A percentile compares a stretch with the other conserved stretches of the same genome.
These are phyloP conservation scores for Rubia balearica DNA, from an alignment of 305 asterid genomes.

Conservation along the genomic window DNA sequence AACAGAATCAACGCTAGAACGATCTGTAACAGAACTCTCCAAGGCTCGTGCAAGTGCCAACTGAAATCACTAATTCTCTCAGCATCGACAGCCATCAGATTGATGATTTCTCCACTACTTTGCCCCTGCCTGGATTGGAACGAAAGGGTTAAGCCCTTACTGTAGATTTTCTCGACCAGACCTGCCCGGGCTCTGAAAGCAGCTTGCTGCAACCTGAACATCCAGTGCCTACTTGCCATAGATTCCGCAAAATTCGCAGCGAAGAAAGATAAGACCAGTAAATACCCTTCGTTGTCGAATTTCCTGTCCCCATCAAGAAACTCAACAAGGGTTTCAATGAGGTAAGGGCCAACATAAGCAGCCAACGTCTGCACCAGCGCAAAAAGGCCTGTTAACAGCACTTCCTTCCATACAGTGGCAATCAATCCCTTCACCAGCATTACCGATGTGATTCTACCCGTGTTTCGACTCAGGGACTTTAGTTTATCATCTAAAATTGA, in stretches of 20 bases:
- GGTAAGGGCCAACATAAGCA: conserved; percentile 66
- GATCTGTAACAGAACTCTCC: conserved; percentile 55
- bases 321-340: conserved; percentile 60
- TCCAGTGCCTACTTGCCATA: conserved; percentile 57
- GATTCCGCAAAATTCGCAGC: conserved; percentile 60
- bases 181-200: conserved; percentile 74
- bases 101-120: conserved; percentile 71
- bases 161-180: conserved; percentile 54
- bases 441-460: conserved; percentile 38
- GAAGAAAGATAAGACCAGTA: conserved; percentile 44
- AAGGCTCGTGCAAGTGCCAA: conserved; percentile 75
- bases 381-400: conserved; percentile 40
- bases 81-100: conserved; percentile 75
- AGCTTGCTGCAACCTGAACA: conserved; percentile 56
- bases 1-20: conserved; percentile 48
- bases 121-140: conserved; percentile 55
- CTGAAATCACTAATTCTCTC: conserved; percentile 63
- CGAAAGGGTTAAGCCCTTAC: conserved; percentile 61
- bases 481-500: conserved; percentile 42
- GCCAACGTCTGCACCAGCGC: conserved; percentile 41
- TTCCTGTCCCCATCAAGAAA: conserved; percentile 43
- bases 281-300: conserved; percentile 44
- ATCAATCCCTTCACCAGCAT: conserved; percentile 65
- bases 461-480: conserved; percentile 33
- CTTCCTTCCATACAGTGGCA: conserved; percentile 43